phyloP scores from a whole-genome alignment of 2,329 filamentous ascomycete genomes.

The Blastomyces emzantsi region DNA sequence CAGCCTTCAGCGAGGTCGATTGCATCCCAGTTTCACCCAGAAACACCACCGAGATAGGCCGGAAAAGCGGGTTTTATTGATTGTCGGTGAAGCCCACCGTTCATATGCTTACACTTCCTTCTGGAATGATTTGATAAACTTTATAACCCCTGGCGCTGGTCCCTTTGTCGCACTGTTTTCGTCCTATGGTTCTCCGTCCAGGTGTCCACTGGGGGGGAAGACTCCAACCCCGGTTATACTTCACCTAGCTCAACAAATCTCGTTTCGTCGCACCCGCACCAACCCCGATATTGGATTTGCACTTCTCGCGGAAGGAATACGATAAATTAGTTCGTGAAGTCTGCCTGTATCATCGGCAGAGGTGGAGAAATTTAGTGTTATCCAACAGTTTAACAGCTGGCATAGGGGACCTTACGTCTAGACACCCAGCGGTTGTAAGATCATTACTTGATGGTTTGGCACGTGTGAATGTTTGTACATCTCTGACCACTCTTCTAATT shows the following conservation, averaged over 20 bases:
- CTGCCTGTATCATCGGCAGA: not conserved
- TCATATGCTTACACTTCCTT: not conserved
- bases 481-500: not conserved
- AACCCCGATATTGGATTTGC: not conserved
- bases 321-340: not conserved
- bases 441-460: not conserved
- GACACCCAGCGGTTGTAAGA: not conserved
- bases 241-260: not conserved
- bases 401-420: not conserved
- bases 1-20: not conserved
- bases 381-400: not conserved
- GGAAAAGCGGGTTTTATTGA: not conserved
- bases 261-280: not conserved
- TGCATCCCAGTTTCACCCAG: not conserved
- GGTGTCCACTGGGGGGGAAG: not conserved
- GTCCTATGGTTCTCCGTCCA: not conserved
- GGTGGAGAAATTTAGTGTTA: not conserved
- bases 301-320: not conserved
- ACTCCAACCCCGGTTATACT: not conserved
- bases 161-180: not conserved
- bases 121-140: not conserved
- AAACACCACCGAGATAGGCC: not conserved
- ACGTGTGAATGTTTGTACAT: not conserved
- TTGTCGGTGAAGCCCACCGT: not conserved
- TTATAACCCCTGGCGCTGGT: not conserved